Conservation (phyloP, 805 yeast genomes). For the Lachancea sp. region DNA sequence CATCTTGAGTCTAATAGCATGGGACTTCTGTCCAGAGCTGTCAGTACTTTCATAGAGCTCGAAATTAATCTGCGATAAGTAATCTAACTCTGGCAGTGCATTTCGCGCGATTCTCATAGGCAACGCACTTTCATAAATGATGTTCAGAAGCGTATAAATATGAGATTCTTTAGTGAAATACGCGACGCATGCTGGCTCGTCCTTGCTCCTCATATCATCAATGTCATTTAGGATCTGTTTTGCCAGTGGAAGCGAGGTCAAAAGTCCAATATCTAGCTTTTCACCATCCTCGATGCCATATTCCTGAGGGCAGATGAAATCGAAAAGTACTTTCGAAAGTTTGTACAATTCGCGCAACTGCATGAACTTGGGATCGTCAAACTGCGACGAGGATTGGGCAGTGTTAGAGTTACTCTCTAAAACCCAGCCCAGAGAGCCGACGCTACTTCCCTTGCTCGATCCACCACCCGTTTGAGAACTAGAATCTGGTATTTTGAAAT, state of each 20-base stretch:
- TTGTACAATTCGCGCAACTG: constrained; percentile 82
- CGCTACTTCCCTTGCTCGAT: constrained; percentile 28
- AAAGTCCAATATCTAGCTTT: constrained; percentile 88
- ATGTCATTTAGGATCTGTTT: constrained; percentile 79
- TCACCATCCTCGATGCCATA: constrained; percentile 95
- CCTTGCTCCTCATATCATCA: constrained; percentile 67
- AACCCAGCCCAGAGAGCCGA: constrained; percentile 73
- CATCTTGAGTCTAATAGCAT: constrained; percentile 82
- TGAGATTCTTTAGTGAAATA: constrained; percentile 97
- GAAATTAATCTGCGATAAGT: constrained; percentile 87
- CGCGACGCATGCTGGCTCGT: constrained; percentile 75
- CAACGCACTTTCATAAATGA: constrained; percentile 82
- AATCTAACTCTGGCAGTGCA: constrained; percentile 93
- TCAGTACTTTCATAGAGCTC: constrained; percentile 85
- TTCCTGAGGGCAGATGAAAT: constrained; percentile 97
- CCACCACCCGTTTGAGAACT: constrained; percentile 14
- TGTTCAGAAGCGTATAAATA: constrained; percentile 86
- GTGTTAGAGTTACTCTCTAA: constrained; percentile 33
- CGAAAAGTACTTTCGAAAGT: constrained; percentile 87
- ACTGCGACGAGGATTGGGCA: constrained; percentile 39
- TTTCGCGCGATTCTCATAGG: constrained; percentile 95
- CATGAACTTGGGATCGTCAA: constrained; percentile 74
- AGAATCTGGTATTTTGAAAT: constrained; percentile 51
- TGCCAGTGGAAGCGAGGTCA: constrained; percentile 91
- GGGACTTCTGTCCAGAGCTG: constrained; percentile 65